Evolutionary conservation across 352 stramenopile species (phyloP).

Genomic region (Pilasporangium apinafurcum): DNA sequence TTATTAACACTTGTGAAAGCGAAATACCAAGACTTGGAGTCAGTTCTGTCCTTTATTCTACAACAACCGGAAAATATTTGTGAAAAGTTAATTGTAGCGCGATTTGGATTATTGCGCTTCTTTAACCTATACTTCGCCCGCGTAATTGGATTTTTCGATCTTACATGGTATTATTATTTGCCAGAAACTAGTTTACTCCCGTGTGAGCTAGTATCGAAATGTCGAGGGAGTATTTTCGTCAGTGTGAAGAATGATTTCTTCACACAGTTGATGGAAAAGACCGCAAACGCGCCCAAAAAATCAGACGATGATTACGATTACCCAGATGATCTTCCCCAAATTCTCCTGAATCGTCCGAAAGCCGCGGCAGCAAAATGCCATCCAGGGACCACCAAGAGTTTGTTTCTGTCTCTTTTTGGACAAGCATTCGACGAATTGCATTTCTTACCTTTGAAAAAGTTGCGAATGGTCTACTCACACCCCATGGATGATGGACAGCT

Average conservation of each 20-base stretch:
- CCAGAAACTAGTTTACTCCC: conserved; percentile 17
- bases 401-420: conserved; percentile 78
- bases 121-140: conserved; percentile 70
- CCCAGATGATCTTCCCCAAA: conserved; percentile 78
- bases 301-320: conserved; percentile 92
- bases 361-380: conserved; percentile 73
- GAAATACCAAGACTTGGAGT: conserved; percentile 4
- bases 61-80: not conserved
- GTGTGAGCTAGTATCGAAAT: conserved; percentile 43
- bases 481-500: conserved; percentile 90
- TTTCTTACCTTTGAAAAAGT: conserved; percentile 58
- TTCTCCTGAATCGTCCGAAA: conserved; percentile 84
- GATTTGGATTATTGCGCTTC: conserved; percentile 62
- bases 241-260: conserved; percentile 80
- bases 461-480: conserved; percentile 89
- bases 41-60: not conserved
- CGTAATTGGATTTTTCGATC: conserved; percentile 68
- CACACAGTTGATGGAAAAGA: conserved; percentile 62
- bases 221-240: conserved; percentile 68
- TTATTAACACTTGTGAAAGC: conserved; percentile 20
- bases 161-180: conserved; percentile 73
- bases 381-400: conserved; percentile 45
- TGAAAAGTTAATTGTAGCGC: conserved; percentile 26
- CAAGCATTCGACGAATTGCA: conserved; percentile 85
- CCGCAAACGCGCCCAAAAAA: conserved; percentile 65